Evolutionary conservation across 2,329 filamentous ascomycete genomes (phyloP).

Genomic region (Paraconiothyrium sp.): DNA sequence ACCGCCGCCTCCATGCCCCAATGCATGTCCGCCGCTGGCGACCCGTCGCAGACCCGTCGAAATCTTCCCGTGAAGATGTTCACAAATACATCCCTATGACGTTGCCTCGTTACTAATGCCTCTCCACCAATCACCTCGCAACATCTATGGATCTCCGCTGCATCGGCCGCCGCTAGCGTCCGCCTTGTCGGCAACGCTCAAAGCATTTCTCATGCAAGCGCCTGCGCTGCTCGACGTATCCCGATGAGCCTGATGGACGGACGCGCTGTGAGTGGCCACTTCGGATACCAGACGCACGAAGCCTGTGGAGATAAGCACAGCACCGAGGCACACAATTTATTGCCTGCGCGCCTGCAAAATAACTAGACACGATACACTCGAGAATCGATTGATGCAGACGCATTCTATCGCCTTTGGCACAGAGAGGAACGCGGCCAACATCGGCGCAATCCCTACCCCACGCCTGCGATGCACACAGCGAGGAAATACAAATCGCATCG

Average conservation of each 20-base stretch:
- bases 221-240: not conserved
- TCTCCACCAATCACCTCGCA: conserved; percentile 1
- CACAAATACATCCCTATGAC: conserved; percentile 11
- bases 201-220: too few relatives aligned
- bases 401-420: too few relatives aligned
- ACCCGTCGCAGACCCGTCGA: not conserved
- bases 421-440: not conserved
- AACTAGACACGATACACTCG: too few relatives aligned
- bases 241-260: not conserved
- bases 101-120: conserved; percentile 16
- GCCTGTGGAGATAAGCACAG: not conserved
- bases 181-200: too few relatives aligned
- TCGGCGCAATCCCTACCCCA: not conserved
- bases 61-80: not conserved
- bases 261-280: not conserved
- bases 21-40: not conserved
- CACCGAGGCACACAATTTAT: too few relatives aligned
- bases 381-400: too few relatives aligned
- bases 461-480: not conserved
- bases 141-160: conserved; percentile 1
- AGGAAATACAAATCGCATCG: not conserved
- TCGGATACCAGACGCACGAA: not conserved
- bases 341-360: too few relatives aligned
- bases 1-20: not conserved
- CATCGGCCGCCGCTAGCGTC: conserved; percentile 16